Evolutionary conservation across 139 green algal genomes (phyloP).

Genomic region (Chlorella sp.): DNA sequence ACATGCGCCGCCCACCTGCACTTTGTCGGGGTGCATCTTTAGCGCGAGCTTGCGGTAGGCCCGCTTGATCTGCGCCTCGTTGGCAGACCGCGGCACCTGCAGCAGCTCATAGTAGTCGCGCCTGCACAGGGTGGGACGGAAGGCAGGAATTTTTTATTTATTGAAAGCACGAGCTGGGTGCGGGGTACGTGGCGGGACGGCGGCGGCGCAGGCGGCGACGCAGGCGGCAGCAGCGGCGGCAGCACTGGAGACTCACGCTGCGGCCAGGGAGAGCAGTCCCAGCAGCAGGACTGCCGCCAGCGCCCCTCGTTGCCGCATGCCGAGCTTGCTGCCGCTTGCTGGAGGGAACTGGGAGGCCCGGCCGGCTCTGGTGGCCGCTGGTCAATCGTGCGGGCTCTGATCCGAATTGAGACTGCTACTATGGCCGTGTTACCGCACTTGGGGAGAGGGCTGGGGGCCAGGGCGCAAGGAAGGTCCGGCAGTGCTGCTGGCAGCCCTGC

Average conservation of each 20-base stretch:
- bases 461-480: too few relatives aligned
- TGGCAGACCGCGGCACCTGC: conserved; percentile 76
- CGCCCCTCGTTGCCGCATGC: neutral
- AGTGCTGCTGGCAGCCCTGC: too few relatives aligned
- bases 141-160: neutral
- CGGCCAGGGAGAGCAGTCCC: conserved; percentile 11
- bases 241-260: conserved; percentile 12
- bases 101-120: conserved; percentile 95
- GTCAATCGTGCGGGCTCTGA: too few relatives aligned
- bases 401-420: too few relatives aligned
- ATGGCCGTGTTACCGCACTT: too few relatives aligned
- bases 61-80: conserved; percentile 92
- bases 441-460: too few relatives aligned
- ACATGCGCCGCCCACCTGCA: conserved; percentile 28
- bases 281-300: conserved; percentile 11
- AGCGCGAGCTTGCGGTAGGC: conserved; percentile 96
- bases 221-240: neutral
- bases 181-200: neutral
- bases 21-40: conserved; percentile 96
- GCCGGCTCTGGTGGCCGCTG: too few relatives aligned
- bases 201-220: neutral
- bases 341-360: neutral
- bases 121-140: conserved; percentile 53
- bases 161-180: too few relatives aligned
- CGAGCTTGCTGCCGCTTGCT: neutral